Evolutionary conservation across 2,329 filamentous ascomycete genomes (phyloP), one percentile per base, ranked within the genome.

Genomic region (Cyphellophora europaea): DNA sequence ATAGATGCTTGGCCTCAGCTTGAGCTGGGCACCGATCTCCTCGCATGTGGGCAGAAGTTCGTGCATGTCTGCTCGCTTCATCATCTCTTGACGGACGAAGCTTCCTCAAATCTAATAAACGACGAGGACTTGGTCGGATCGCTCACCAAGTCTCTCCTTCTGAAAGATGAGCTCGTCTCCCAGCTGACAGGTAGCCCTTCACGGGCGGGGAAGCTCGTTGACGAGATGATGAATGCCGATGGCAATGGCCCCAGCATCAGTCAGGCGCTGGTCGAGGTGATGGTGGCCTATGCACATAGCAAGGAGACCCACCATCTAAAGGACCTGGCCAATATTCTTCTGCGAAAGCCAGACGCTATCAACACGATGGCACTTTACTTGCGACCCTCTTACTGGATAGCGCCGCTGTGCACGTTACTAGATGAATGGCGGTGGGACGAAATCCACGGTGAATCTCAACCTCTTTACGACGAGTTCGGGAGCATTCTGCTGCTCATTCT

Each of bases 11-110:
- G 84, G n/a, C 66, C 62, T 30, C 70, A 81, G 37, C 68, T 69
- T 1, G 80, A 82, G 44, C 75, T 32, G 70, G 74, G 33, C 73
- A 75, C 67, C 67, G 53, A 62, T 62, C 63, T 82, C 2, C 73
- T 76, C 17, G 72, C 78, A 41, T 85, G 84, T 17, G 73, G 79
- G 16, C 82, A 82, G 61, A 66, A 95, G 42, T 96, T 96, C 47
- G 74, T 93, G 27, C 91, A 93, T 44, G 79, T 89, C 1, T 98
- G 91, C 53, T 85, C 84, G 36, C 69, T 95, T 25, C 88, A 96
- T 55, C 77, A 79, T 1, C 66, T 98, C n/a, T 78, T 96, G 15
- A 74, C 79, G 1, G 78, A 87, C 44, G 70, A 76, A 19, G 82
- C 80, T 32, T 83, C 94, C 11, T 79, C 89, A 52, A 73, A 74